Conservation (phyloP, 1,284 basidiomycete species). For the Athelia sp. region DNA sequence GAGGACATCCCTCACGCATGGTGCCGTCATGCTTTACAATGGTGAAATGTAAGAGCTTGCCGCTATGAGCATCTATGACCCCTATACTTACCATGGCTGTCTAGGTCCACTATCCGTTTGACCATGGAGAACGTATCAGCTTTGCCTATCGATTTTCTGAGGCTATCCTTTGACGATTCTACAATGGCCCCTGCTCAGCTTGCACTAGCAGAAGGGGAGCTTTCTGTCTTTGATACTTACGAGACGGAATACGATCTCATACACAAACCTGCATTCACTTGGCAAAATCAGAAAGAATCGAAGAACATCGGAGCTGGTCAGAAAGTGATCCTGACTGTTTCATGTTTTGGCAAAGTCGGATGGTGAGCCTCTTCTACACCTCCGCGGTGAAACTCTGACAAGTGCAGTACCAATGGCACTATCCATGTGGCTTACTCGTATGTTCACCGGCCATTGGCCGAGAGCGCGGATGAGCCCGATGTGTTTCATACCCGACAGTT, state of each 20-base stretch:
- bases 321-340: constrained; percentile 63
- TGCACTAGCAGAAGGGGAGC: constrained; percentile 72
- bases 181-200: constrained; percentile 74
- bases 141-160: constrained; percentile 81
- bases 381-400: constrained; percentile 4
- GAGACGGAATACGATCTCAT: constrained; percentile 86
- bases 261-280: constrained; percentile 77
- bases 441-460: constrained; percentile 40
- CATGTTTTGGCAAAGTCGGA: constrained; percentile 83
- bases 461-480: constrained; percentile 29
- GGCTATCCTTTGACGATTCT: constrained; percentile 85
- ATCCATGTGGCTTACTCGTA: constrained; percentile 84
- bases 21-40: constrained; percentile 89
- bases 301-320: constrained; percentile 66
- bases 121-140: constrained; percentile 85
- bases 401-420: constrained; percentile 63
- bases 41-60: constrained; percentile 74
- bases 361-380: constrained; percentile 54
- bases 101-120: constrained; percentile 75
- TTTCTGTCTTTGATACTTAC: constrained; percentile 83
- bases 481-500: constrained; percentile 82
- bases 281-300: constrained; percentile 53
- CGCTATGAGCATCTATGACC: background rate
- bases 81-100: constrained; percentile 9
- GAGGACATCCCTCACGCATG: constrained; percentile 83